Conservation (phyloP, 306 rosid genomes). For the Pyrus betulifolia region DNA sequence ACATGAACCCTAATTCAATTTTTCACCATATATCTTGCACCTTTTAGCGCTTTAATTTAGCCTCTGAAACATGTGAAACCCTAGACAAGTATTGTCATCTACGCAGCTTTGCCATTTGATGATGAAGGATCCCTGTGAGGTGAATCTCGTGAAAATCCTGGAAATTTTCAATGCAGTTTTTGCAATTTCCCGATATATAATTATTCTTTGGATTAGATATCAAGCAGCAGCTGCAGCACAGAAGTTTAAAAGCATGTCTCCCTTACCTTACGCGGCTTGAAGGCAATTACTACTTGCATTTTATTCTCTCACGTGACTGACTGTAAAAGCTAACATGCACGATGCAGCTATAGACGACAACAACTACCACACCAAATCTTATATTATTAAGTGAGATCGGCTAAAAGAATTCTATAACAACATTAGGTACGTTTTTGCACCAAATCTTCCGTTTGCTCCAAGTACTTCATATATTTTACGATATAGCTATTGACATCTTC, state of each 20-base stretch:
- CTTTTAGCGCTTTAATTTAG: slow-evolving; percentile 3
- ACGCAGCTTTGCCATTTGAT: background rate
- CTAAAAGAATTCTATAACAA: no score
- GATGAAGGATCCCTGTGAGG: background rate
- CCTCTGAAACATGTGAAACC: slow-evolving; percentile 8
- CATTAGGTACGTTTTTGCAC: no score
- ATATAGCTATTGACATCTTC: no score
- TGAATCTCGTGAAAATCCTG: slow-evolving; percentile 4
- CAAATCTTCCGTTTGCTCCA: no score
- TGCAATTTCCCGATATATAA: background rate
- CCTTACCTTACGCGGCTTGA: background rate
- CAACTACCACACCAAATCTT: no score
- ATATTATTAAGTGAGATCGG: no score
- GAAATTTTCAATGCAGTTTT: background rate
- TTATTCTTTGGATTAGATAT: background rate
- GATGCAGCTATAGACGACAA: background rate
- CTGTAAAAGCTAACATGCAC: background rate
- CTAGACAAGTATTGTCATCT: background rate
- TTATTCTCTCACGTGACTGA: background rate
- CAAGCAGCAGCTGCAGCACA: background rate
- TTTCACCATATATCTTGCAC: slow-evolving; percentile 18
- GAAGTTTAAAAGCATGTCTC: background rate
- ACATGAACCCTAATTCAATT: slow-evolving; percentile 1
- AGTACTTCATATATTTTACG: no score
- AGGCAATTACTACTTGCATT: background rate